A percentile compares a stretch with the other conserved stretches of the same genome.
phyloP scores from a whole-genome alignment of 441 rosid species.

The Biscutella laevigata region DNA sequence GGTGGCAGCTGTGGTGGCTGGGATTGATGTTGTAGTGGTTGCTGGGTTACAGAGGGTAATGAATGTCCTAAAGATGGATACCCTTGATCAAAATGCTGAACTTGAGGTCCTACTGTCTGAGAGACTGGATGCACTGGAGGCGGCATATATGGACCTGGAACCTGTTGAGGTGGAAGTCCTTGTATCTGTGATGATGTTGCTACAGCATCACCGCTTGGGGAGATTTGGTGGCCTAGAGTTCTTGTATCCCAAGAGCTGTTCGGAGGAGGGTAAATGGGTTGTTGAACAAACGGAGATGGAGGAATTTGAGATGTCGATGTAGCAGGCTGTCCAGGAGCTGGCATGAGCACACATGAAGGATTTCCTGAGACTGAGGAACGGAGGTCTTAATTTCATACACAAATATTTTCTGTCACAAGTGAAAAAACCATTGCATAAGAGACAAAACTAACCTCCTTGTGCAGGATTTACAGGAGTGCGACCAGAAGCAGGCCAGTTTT shows the following conservation, averaged over 20 bases:
- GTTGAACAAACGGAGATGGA: slow-evolving; percentile 61
- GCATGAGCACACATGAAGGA: slow-evolving; percentile 43
- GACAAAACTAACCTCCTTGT: slow-evolving; percentile 47
- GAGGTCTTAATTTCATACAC: slow-evolving; percentile 37
- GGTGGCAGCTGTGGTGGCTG: slow-evolving; percentile 36
- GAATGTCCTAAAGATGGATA: slow-evolving; percentile 45
- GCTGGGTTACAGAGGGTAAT: slow-evolving; percentile 40
- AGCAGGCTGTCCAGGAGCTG: slow-evolving; percentile 48
- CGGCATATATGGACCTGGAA: slow-evolving; percentile 60
- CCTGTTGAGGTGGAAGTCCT: slow-evolving; percentile 21
- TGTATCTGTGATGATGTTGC: slow-evolving; percentile 31
- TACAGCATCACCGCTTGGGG: slow-evolving; percentile 47
- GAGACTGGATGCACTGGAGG: slow-evolving; percentile 75
- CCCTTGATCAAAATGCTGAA: slow-evolving; percentile 55
- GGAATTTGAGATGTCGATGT: slow-evolving; percentile 62
- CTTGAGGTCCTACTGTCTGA: slow-evolving; percentile 57
- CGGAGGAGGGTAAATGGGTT: slow-evolving; percentile 56
- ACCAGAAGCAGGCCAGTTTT: slow-evolving; percentile 38
- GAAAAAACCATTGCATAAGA: slow-evolving; percentile 19
- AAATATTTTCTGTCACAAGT: neutral
- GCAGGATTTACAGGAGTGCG: slow-evolving; percentile 18
- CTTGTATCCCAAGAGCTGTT: slow-evolving; percentile 73
- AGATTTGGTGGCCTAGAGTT: slow-evolving; percentile 39
- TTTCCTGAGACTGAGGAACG: slow-evolving; percentile 43
- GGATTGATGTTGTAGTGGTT: slow-evolving; percentile 37